Evolutionary conservation across 495 filamentous ascomycete genomes (phyloP), one percentile per base, ranked within the genome.

Genomic region (Neurospora pannonica): DNA sequence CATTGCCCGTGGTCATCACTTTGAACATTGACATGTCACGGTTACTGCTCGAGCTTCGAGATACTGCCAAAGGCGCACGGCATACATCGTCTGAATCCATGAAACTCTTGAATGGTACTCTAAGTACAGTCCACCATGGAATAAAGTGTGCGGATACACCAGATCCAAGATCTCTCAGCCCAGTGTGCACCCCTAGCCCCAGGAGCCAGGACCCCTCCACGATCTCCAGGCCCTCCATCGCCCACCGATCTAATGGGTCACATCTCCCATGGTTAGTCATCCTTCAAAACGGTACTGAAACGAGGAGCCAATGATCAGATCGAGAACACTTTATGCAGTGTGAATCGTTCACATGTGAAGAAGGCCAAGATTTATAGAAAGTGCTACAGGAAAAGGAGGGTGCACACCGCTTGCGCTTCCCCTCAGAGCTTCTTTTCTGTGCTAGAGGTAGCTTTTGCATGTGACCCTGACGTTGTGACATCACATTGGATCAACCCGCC

Each of bases 401-500:
- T 48, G 43, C 43, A 48, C 43, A 48, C n/a, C n/a, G 43, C 43
- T 48, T 48, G 43, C 43, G 43, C 43, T 48, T 24, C n/a, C n/a
- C n/a, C n/a, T n/a, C n/a, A 4, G 43, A 48, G n/a, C 43, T 67
- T 62, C 54, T 62, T 62, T 34, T 34, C 7, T 34, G 54, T 34
- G 28, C 28, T 67, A 34, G n/a, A n/a, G n/a, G n/a, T n/a, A n/a
- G 54, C 54, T 19, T 74, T 75, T 72, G 73, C 75, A 77, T 77
- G 75, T 77, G 75, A 77, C 54, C 24, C 5, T 31, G 24, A 62
- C 71, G 31, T 42, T 17, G 72, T 77, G 75, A 77, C 74, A 75
- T 77, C 75, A 77, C 75, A 60, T 46, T 19, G 28, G 54, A 19
- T 34, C 28, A 62, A 34, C 34, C 54, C 37, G 38, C 60, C 36